Evolutionary conservation across 2,329 filamentous ascomycete genomes (phyloP).

Genomic region (Ceratocystis variospora): DNA sequence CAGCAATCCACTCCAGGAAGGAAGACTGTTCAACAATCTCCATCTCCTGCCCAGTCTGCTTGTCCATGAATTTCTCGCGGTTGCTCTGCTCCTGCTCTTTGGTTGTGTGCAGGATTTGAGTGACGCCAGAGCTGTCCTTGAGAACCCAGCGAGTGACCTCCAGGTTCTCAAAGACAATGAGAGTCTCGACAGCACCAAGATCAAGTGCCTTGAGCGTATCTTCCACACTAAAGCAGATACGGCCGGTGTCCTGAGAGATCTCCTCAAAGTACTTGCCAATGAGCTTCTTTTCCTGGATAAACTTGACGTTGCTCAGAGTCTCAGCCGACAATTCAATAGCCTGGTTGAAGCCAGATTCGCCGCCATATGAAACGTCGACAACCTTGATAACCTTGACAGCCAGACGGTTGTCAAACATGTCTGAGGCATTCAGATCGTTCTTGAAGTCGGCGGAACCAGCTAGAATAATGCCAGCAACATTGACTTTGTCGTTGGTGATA

Average conservation of each 20-base stretch:
- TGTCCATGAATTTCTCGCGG: slow-evolving; percentile 83
- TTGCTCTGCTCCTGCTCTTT: slow-evolving; percentile 60
- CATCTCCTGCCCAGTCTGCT: slow-evolving; percentile 93
- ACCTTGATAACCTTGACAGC: slow-evolving; percentile 97
- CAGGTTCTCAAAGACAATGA: slow-evolving; percentile 96
- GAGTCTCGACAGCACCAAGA: slow-evolving; percentile 79
- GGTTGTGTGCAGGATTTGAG: slow-evolving; percentile 72
- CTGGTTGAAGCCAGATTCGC: slow-evolving; percentile 99
- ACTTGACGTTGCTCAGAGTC: slow-evolving; percentile 97
- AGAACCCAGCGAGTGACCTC: slow-evolving; percentile 86
- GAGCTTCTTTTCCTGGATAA: slow-evolving; percentile 99
- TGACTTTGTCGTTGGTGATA: slow-evolving; percentile 96
- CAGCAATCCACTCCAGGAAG: slow-evolving; percentile 98
- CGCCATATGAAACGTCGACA: slow-evolving; percentile 95
- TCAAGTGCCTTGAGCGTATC: slow-evolving; percentile 96
- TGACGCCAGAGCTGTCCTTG: slow-evolving; percentile 59
- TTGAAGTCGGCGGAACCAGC: slow-evolving; percentile 99
- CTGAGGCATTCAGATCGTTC: slow-evolving; percentile 94
- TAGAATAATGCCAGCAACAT: slow-evolving; percentile 87
- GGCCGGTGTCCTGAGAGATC: slow-evolving; percentile 93
- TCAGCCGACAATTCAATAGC: slow-evolving; percentile 91
- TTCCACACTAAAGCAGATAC: slow-evolving; percentile 94
- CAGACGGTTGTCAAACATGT: slow-evolving; percentile 89
- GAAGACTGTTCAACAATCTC: slow-evolving; percentile 75
- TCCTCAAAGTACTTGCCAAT: slow-evolving; percentile 99